These are phyloP conservation scores for Trametes cubensis DNA, from an alignment of 768 basidiomycete species.

Conservation along the genomic window DNA sequence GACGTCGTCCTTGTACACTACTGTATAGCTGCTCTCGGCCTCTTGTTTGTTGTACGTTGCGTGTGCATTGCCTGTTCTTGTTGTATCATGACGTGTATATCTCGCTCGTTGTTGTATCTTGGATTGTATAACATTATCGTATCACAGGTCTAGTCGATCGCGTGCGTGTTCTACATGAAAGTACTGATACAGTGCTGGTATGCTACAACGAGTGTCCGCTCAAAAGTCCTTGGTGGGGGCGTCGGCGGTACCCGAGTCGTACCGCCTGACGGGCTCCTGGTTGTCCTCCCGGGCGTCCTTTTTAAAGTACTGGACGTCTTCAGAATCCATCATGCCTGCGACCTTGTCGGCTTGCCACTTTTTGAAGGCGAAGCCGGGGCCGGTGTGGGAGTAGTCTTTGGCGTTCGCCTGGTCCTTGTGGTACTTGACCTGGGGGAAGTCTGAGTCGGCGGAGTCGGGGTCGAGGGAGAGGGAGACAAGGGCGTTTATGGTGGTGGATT, in stretches of 20 bases:
- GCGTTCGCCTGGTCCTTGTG: slow-evolving; percentile 47
- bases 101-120: too few species aligned
- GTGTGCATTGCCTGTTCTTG: neutral
- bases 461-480: slow-evolving; percentile 44
- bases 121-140: too few species aligned
- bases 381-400: slow-evolving; percentile 47
- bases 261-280: slow-evolving; percentile 26
- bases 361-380: slow-evolving; percentile 45
- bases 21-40: neutral
- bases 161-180: neutral
- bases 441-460: slow-evolving; percentile 42
- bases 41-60: neutral
- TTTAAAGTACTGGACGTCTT: slow-evolving; percentile 30
- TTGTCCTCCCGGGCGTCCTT: slow-evolving; percentile 26
- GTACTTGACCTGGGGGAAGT: slow-evolving; percentile 42
- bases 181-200: neutral
- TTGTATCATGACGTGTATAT: neutral
- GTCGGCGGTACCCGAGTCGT: slow-evolving; percentile 24
- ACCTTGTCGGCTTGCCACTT: slow-evolving; percentile 41
- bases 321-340: slow-evolving; percentile 29
- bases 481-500: slow-evolving; percentile 45
- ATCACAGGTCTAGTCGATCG: neutral
- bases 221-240: slow-evolving; percentile 24
- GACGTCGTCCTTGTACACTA: neutral
- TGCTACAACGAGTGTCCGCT: neutral